Base-by-base conservation (phyloP, 352 stramenopile genomes). In the Phytophthora rubi region DNA sequence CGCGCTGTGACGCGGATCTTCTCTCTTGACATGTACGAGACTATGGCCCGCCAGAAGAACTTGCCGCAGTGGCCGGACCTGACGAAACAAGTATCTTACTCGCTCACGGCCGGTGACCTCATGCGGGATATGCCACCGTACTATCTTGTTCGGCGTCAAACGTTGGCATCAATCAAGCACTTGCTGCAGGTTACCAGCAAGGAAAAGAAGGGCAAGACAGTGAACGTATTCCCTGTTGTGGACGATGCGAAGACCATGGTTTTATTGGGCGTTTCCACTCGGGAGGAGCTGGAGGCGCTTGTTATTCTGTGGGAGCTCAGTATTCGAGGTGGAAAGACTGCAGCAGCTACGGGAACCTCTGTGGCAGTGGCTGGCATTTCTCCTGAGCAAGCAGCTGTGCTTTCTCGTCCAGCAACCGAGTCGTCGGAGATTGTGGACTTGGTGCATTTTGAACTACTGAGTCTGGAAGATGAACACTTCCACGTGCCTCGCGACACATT, bases 11-110 rank as follows among this genome's bases (percentile, higher is more conserved):
- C 85, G 7, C 68, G 83, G 10, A 79, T 88, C 28, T 91, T 95
- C 54, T 92, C 86, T 8, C 81, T 94, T 26, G 85, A 92, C 59
- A 88, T 95, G 70, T 95, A 95, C 71, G 88, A 96, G 68, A 93
- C 83, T 3, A 93, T 95, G 62, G 84, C 82, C 32, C 79, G 86
- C 12, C 79, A 93, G 44, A 93, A 92, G 67, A 88, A 90, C 53
- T 78, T 95, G 45, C 89, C 89, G 18, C 86, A 90, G 57, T 94
- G 86, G 84, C 89, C 88, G 9, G 83, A 91, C 59, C 71, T 95
- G 28, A 91, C 83, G 9, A 88, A 91, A 54, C 88, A 95, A 55
- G 79, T 77, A 32, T 95, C 85, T 21, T 96, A 95, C 69, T 75
- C 66, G 1, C 82, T 96, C 6, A 76, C 86, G 23, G 87, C 88